Percentiles rank a stretch among this genome's conserved stretches.
These are phyloP conservation scores for Fraxinus nigra DNA, from an alignment of 305 asterid genomes.

Conservation along the genomic window DNA sequence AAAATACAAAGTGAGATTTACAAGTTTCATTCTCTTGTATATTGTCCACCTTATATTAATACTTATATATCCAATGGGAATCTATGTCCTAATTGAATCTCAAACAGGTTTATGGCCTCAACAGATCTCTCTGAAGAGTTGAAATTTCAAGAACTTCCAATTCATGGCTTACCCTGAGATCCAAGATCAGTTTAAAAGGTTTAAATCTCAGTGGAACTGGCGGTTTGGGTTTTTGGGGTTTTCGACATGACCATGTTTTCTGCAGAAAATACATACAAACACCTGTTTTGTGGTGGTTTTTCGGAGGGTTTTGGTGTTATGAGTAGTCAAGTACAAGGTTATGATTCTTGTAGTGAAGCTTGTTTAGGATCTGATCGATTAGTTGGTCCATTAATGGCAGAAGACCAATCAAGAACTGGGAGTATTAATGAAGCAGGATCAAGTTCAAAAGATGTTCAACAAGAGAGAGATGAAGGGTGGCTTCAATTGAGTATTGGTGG, in stretches of 20 bases:
- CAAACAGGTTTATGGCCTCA: slow-evolving; percentile 27
- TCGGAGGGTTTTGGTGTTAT: slow-evolving; percentile 31
- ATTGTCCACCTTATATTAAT: slow-evolving; percentile 1
- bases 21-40: slow-evolving; percentile 35
- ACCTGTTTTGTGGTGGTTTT: slow-evolving; percentile 22
- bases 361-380: slow-evolving; percentile 44
- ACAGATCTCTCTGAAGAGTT: slow-evolving; percentile 24
- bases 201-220: background rate
- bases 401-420: slow-evolving; percentile 39
- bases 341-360: slow-evolving; percentile 23
- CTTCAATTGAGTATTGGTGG: slow-evolving; percentile 76
- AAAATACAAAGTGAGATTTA: slow-evolving; percentile 64
- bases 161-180: slow-evolving; percentile 32
- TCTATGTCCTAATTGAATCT: slow-evolving; percentile 25
- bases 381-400: slow-evolving; percentile 30
- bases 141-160: background rate
- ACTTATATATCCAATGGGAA: slow-evolving; percentile 45
- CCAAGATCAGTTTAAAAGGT: background rate
- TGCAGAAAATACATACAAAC: slow-evolving; percentile 21
- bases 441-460: slow-evolving; percentile 27
- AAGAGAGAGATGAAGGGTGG: slow-evolving; percentile 47
- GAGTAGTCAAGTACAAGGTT: slow-evolving; percentile 28
- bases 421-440: slow-evolving; percentile 42
- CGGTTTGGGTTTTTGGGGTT: slow-evolving; percentile 26
- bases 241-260: slow-evolving; percentile 65